phyloP scores from a whole-genome alignment of 805 yeast genomes.

The Schwanniomyces pseudopolymorphus region DNA sequence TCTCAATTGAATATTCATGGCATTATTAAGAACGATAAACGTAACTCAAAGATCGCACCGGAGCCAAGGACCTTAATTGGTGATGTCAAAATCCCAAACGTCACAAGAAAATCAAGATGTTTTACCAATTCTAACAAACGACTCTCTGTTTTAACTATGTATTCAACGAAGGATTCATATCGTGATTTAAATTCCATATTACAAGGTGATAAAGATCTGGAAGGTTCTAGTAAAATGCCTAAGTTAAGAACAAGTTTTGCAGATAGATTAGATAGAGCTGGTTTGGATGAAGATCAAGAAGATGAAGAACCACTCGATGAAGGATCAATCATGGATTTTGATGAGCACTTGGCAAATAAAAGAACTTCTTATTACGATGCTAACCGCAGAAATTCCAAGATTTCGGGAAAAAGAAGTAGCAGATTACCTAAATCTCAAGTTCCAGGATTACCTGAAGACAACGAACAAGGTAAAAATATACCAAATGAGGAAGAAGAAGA shows the following conservation, averaged over 20 bases:
- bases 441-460: slow-evolving; percentile 26
- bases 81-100: slow-evolving; percentile 67
- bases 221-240: slow-evolving; percentile 12
- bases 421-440: slow-evolving; percentile 27
- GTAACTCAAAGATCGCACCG: slow-evolving; percentile 20
- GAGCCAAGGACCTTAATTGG: slow-evolving; percentile 54
- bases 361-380: slow-evolving; percentile 40
- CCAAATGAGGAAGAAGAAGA: slow-evolving; percentile 9
- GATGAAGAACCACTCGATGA: slow-evolving; percentile 33
- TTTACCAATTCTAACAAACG: slow-evolving; percentile 65
- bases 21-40: slow-evolving; percentile 16
- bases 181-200: slow-evolving; percentile 51
- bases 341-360: slow-evolving; percentile 38
- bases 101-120: slow-evolving; percentile 64
- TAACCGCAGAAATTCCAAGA: slow-evolving; percentile 25
- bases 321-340: slow-evolving; percentile 41
- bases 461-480: background rate
- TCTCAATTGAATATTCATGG: slow-evolving; percentile 30
- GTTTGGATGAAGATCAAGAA: slow-evolving; percentile 19
- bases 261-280: slow-evolving; percentile 38
- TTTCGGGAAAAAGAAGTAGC: slow-evolving; percentile 11
- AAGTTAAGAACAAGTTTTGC: slow-evolving; percentile 42
- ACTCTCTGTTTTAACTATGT: slow-evolving; percentile 67
- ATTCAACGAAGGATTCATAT: slow-evolving; percentile 66
- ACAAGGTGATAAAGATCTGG: slow-evolving; percentile 18